Evolutionary conservation across 2,329 filamentous ascomycete species (phyloP).

Genomic region (Colletotrichum siamense): DNA sequence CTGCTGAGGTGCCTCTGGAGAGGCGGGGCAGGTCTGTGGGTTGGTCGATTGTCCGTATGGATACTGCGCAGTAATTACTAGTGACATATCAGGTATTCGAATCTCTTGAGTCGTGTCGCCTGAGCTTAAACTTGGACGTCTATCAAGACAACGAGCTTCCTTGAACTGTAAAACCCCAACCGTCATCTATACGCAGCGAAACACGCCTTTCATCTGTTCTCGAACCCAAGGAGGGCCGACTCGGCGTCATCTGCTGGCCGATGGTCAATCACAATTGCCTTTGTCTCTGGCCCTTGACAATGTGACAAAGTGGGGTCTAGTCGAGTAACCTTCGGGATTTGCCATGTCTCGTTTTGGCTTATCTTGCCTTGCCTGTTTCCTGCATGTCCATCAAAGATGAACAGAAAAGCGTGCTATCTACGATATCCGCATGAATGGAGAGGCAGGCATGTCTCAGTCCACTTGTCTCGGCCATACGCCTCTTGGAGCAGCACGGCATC

Average conservation of each 20-base stretch:
- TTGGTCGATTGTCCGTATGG: not conserved
- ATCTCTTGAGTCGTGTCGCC: not conserved
- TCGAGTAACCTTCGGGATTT: not conserved
- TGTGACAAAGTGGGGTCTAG: not conserved
- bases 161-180: not conserved
- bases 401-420: not conserved
- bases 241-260: not conserved
- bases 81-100: not conserved
- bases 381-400: not conserved
- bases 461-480: not conserved
- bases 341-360: conserved; percentile 2
- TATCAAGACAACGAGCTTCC: not conserved
- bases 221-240: not conserved
- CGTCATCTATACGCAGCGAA: not conserved
- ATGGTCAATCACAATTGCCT: not conserved
- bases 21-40: not conserved
- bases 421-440: not conserved
- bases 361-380: conserved; percentile 1
- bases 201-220: not conserved
- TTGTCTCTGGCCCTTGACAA: not conserved
- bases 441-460: not conserved
- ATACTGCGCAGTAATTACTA: not conserved
- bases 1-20: not conserved
- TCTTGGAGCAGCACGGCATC: not conserved
- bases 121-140: not conserved